phyloP scores from a whole-genome alignment of 768 basidiomycete species.

The Asterophora lycoperdoides region DNA sequence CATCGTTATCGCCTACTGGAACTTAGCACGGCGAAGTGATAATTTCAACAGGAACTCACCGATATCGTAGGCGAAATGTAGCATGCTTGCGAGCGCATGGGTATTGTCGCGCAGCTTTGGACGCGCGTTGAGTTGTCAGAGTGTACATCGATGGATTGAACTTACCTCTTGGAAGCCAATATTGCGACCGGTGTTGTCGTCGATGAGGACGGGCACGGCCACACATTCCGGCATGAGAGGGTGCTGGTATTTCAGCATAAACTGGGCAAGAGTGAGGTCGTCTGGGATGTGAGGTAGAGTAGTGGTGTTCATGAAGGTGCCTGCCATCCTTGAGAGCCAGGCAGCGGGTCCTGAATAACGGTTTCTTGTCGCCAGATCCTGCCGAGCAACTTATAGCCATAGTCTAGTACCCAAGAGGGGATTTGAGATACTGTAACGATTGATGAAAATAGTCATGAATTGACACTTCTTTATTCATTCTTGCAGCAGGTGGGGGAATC shows the following conservation, averaged over 20 bases:
- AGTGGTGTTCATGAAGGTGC: constrained; percentile 23
- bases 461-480: constrained; percentile 14
- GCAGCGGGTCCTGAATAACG: constrained; percentile 6
- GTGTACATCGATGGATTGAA: neutral
- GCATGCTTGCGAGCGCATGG: constrained; percentile 32
- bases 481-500: constrained; percentile 4
- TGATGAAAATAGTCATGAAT: constrained; percentile 8
- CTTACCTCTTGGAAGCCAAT: constrained; percentile 39
- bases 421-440: constrained; percentile 5
- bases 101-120: constrained; percentile 29
- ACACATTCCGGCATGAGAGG: constrained; percentile 37
- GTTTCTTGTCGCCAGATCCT: constrained; percentile 1
- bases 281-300: constrained; percentile 45
- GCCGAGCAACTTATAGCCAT: constrained; percentile 13
- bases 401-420: constrained; percentile 12
- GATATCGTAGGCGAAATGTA: constrained; percentile 28
- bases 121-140: constrained; percentile 3
- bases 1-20: constrained; percentile 40
- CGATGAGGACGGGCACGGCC: constrained; percentile 45
- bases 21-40: neutral
- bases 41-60: constrained; percentile 7
- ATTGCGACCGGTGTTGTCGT: constrained; percentile 41
- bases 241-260: constrained; percentile 49
- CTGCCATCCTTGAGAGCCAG: constrained; percentile 22
- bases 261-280: constrained; percentile 51